A percentile compares a stretch with the other conserved stretches of the same genome.
These are phyloP conservation scores for Ambrosiella beaveri DNA, from an alignment of 2,329 filamentous ascomycete genomes.

Conservation along the genomic window DNA sequence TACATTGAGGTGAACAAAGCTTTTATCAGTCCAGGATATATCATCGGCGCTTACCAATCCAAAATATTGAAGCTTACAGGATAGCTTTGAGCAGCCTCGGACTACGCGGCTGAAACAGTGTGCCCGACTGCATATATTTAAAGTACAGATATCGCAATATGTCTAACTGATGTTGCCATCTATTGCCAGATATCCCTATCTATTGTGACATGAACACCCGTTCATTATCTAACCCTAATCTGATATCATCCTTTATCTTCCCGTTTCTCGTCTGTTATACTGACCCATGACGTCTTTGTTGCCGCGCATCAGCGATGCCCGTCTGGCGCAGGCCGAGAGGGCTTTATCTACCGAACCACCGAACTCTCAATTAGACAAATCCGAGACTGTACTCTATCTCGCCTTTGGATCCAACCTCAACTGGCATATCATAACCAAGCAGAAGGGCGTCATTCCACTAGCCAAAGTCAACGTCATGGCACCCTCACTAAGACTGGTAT, in stretches of 20 bases:
- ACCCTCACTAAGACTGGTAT: conserved; percentile 60
- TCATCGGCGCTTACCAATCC: too few species aligned
- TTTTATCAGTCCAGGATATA: neutral
- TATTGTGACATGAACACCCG: too few species aligned
- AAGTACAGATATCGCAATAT: neutral
- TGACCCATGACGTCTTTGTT: neutral
- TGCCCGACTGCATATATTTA: neutral
- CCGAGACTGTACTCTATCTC: conserved; percentile 51
- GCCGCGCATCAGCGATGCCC: conserved; percentile 20
- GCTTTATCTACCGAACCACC: neutral
- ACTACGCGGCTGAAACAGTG: neutral
- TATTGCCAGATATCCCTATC: too few species aligned
- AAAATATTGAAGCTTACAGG: too few species aligned
- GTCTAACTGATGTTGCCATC: neutral
- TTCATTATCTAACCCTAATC: neutral
- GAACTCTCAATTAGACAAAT: neutral
- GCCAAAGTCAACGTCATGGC: conserved; percentile 68
- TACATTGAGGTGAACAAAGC: neutral
- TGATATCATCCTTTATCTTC: neutral
- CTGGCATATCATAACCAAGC: conserved; percentile 60
- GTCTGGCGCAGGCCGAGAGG: conserved; percentile 20
- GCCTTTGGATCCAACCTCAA: conserved; percentile 87
- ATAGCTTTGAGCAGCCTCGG: neutral
- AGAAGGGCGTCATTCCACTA: conserved; percentile 62
- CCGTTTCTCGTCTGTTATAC: neutral